phyloP scores from a whole-genome alignment of 225 moss, liverwort and hornwort genomes.

The Antitrichia curtipendula region DNA sequence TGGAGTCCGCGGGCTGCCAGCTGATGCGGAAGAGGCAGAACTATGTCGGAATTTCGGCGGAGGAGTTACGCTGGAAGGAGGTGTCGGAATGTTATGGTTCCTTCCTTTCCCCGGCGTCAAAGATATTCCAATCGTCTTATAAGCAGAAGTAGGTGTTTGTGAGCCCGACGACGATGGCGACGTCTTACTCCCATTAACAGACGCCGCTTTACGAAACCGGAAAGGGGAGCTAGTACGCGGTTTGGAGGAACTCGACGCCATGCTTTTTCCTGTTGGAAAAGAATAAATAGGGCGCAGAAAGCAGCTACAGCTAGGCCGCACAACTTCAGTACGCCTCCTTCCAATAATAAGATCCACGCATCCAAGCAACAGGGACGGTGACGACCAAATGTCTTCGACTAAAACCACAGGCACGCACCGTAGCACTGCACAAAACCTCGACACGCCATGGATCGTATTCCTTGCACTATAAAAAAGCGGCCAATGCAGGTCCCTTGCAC shows the following conservation, averaged over 20 bases:
- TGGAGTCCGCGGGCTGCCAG: conserved; percentile 73
- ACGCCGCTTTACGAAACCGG: conserved; percentile 34
- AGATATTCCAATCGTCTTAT: conserved; percentile 37
- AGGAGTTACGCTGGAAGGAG: conserved; percentile 29
- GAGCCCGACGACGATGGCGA: conserved; percentile 49
- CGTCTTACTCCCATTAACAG: conserved; percentile 38
- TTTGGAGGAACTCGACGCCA: conserved; percentile 45
- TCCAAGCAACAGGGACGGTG: neutral
- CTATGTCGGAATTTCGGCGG: conserved; percentile 65
- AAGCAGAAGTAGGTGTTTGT: conserved; percentile 38
- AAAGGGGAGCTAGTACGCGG: conserved; percentile 51
- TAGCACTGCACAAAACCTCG: neutral
- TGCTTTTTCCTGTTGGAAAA: neutral
- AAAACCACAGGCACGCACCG: neutral
- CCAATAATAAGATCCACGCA: conserved; percentile 7
- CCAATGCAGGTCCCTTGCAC: conserved; percentile 15
- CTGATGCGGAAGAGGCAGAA: conserved; percentile 52
- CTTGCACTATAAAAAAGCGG: neutral
- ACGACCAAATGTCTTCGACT: neutral
- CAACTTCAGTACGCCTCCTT: neutral
- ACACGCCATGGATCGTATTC: conserved; percentile 2
- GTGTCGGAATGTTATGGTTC: conserved; percentile 17
- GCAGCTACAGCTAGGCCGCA: neutral
- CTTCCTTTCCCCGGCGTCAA: conserved; percentile 34
- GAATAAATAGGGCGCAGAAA: neutral